Percentiles rank a stretch among this genome's conserved stretches.
phyloP scores from a whole-genome alignment of 2,329 filamentous ascomycete genomes.

The Leptographium procerum region DNA sequence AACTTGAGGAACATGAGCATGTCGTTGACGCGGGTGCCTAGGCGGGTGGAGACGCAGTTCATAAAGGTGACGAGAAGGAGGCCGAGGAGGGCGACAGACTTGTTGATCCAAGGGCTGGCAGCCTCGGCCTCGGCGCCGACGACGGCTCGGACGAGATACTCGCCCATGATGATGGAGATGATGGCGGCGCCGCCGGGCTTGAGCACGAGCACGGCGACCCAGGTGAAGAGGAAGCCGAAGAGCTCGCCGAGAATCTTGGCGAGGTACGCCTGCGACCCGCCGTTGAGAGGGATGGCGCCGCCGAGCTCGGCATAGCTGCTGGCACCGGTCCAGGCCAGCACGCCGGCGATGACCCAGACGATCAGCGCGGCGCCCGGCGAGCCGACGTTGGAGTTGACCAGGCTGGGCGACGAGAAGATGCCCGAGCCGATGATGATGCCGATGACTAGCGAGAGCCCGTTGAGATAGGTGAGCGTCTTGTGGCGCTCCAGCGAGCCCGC shows the following conservation, averaged over 20 bases:
- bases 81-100: slow-evolving; percentile 69
- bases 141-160: slow-evolving; percentile 83
- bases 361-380: slow-evolving; percentile 46
- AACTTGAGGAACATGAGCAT: slow-evolving; percentile 97
- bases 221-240: slow-evolving; percentile 87
- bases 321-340: slow-evolving; percentile 54
- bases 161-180: slow-evolving; percentile 94
- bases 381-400: slow-evolving; percentile 52
- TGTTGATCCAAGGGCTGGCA: slow-evolving; percentile 80
- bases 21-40: slow-evolving; percentile 81
- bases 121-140: slow-evolving; percentile 78
- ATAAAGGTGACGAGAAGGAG: slow-evolving; percentile 67
- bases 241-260: slow-evolving; percentile 95
- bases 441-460: slow-evolving; percentile 82
- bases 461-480: slow-evolving; percentile 90
- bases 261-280: slow-evolving; percentile 85
- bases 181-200: slow-evolving; percentile 92
- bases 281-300: slow-evolving; percentile 90
- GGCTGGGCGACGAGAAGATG: slow-evolving; percentile 52
- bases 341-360: slow-evolving; percentile 50
- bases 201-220: slow-evolving; percentile 86
- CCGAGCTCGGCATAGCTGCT: slow-evolving; percentile 72
- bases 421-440: slow-evolving; percentile 82
- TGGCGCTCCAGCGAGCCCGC: slow-evolving; percentile 83
- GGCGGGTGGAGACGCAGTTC: slow-evolving; percentile 82